Percentiles rank a stretch among this genome's conserved stretches.
Conservation (phyloP, 2,329 filamentous ascomycete species). For the Epichloe sibirici region DNA sequence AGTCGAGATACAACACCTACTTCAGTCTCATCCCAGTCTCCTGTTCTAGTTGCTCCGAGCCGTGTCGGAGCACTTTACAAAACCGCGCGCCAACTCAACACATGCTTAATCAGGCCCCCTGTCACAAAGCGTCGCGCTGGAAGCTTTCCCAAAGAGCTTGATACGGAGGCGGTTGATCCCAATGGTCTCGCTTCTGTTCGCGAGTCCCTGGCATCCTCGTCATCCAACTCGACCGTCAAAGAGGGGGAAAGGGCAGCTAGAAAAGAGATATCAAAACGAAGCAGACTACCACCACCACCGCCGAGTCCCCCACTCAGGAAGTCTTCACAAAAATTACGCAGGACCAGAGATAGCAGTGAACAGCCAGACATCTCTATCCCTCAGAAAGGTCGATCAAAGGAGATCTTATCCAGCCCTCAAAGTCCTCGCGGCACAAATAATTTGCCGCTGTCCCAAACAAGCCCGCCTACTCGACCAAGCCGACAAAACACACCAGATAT, state of each 20-base stretch:
- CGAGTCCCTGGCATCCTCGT: conserved; percentile 61
- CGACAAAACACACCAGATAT: conserved; percentile 55
- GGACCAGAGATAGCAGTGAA: conserved; percentile 10
- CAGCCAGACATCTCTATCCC: neutral
- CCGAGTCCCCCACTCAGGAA: conserved; percentile 54
- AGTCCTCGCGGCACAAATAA: conserved; percentile 17
- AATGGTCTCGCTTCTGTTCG: conserved; percentile 52
- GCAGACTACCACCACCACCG: conserved; percentile 33
- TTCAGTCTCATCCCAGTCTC: conserved; percentile 65
- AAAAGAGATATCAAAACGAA: conserved; percentile 30
- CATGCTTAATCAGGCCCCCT: conserved; percentile 43
- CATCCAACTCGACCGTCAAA: conserved; percentile 56
- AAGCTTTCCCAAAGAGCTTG: conserved; percentile 40
- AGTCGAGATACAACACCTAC: conserved; percentile 70
- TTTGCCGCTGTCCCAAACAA: conserved; percentile 20
- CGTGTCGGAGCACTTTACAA: conserved; percentile 26
- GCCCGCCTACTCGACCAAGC: conserved; percentile 50
- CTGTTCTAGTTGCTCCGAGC: conserved; percentile 41
- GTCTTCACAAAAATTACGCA: conserved; percentile 43
- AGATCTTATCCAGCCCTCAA: conserved; percentile 22
- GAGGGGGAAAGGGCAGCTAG: conserved; percentile 30
- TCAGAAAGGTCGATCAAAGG: neutral
- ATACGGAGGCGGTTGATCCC: conserved; percentile 32
- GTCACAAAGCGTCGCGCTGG: conserved; percentile 45
- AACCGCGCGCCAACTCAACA: conserved; percentile 43